Evolutionary conservation across 495 filamentous ascomycete species (phyloP).

Genomic region (Aspergillus leporis): DNA sequence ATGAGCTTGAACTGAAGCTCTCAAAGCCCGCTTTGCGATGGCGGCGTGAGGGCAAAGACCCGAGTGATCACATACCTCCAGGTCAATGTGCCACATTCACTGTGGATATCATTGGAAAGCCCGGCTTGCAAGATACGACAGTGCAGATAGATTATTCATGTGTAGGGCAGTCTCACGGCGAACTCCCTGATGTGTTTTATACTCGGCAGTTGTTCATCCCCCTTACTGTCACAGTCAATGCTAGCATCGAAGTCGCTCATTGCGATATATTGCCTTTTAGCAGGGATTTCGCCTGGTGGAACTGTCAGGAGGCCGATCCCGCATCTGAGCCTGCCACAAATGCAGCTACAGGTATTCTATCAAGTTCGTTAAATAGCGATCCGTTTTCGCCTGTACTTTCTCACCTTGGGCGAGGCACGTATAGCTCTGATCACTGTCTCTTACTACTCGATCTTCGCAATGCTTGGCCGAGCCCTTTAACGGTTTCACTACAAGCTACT

Average conservation of each 20-base stretch:
- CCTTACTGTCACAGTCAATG: constrained; percentile 86
- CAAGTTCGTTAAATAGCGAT: constrained; percentile 27
- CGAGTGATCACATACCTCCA: constrained; percentile 58
- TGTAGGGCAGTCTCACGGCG: constrained; percentile 61
- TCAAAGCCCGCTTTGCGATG: constrained; percentile 73
- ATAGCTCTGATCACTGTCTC: constrained; percentile 69
- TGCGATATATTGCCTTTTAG: constrained; percentile 77
- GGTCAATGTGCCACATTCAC: constrained; percentile 72
- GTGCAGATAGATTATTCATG: constrained; percentile 83
- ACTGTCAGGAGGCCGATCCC: constrained; percentile 26
- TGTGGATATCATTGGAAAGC: constrained; percentile 81
- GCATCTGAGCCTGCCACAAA: constrained; percentile 4
- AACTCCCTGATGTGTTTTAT: constrained; percentile 73
- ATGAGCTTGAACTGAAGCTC: constrained; percentile 80
- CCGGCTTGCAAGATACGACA: constrained; percentile 76
- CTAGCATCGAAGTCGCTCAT: constrained; percentile 75
- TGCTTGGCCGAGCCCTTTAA: constrained; percentile 76
- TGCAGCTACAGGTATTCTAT: constrained; percentile 10
- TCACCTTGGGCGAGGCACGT: constrained; percentile 38
- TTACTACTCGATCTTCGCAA: constrained; percentile 84
- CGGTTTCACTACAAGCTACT: constrained; percentile 54
- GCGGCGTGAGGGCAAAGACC: constrained; percentile 51
- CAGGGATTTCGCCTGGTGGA: constrained; percentile 55
- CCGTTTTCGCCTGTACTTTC: constrained; percentile 43
- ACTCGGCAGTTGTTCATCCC: constrained; percentile 82